Percentiles rank a stretch among this genome's conserved stretches.
phyloP scores from a whole-genome alignment of 306 rosid genomes.

The Cotoneaster glaucophyllus region DNA sequence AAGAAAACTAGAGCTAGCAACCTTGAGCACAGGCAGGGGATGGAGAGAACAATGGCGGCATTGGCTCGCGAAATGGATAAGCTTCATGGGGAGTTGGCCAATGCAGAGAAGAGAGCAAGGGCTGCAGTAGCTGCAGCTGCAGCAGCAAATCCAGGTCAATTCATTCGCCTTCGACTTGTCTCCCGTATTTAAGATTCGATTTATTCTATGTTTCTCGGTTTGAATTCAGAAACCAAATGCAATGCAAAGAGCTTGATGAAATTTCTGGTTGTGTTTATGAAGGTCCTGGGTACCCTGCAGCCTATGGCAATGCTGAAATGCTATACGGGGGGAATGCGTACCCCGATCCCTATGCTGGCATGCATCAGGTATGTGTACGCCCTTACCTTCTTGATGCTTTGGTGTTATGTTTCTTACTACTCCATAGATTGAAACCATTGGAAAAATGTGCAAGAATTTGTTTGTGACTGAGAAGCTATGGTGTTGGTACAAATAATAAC shows the following conservation, averaged over 20 bases:
- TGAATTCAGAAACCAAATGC: background rate
- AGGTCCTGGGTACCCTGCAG: constrained; percentile 54
- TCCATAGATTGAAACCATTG: background rate
- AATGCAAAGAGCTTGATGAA: background rate
- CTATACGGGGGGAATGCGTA: constrained; percentile 44
- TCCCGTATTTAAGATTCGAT: background rate
- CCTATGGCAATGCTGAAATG: constrained; percentile 43
- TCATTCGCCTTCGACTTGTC: background rate
- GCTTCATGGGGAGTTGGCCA: constrained; percentile 68
- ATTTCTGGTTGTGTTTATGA: background rate
- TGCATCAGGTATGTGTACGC: constrained; percentile 44
- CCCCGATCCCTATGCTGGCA: constrained; percentile 45
- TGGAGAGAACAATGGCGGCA: constrained; percentile 52
- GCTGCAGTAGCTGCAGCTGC: constrained; percentile 41
- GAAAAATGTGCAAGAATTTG: background rate
- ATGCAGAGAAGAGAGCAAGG: constrained; percentile 72
- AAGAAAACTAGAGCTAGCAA: constrained; percentile 56
- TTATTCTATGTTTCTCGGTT: background rate
- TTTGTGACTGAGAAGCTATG: background rate
- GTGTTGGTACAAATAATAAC: background rate
- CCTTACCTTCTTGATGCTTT: background rate
- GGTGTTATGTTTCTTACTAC: background rate
- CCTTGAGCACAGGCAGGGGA: constrained; percentile 48
- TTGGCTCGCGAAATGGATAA: constrained; percentile 72
- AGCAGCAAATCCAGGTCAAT: constrained; percentile 49